phyloP scores from a whole-genome alignment of 2,329 filamentous ascomycete species.

The Aspergillus ochraceus region DNA sequence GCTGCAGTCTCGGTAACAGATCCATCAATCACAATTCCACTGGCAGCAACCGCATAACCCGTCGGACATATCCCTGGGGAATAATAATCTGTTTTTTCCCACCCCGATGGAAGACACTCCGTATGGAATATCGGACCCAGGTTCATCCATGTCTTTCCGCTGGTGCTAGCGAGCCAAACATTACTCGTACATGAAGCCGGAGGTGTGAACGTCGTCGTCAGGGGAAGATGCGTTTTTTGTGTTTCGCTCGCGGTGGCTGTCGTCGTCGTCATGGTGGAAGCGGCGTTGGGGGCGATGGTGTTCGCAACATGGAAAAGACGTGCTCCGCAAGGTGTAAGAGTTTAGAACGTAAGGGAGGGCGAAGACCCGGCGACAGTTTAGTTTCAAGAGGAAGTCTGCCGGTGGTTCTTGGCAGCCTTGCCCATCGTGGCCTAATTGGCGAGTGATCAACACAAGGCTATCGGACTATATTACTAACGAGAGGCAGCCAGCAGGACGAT shows the following conservation, averaged over 20 bases:
- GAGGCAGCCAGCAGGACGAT: background rate
- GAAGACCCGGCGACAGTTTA: no score
- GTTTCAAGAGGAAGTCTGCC: background rate
- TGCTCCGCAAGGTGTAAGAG: background rate
- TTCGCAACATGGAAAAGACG: background rate
- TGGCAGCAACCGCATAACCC: background rate
- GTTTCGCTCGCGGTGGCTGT: background rate
- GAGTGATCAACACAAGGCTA: background rate
- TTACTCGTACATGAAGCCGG: background rate
- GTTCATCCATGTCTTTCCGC: background rate
- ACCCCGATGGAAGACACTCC: background rate
- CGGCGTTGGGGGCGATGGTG: background rate
- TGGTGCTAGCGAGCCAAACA: background rate
- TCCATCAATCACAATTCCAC: background rate
- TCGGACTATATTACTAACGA: background rate
- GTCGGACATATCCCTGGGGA: background rate
- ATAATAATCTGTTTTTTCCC: background rate
- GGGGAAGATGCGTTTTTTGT: background rate
- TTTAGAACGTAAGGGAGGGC: background rate
- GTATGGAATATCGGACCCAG: background rate
- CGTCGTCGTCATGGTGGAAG: background rate
- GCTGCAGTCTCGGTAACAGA: background rate
- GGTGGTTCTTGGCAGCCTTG: background rate
- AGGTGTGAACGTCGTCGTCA: background rate
- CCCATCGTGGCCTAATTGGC: background rate